Conservation (phyloP, 176 grass and related monocot genomes). For the Oryza longistaminata region DNA sequence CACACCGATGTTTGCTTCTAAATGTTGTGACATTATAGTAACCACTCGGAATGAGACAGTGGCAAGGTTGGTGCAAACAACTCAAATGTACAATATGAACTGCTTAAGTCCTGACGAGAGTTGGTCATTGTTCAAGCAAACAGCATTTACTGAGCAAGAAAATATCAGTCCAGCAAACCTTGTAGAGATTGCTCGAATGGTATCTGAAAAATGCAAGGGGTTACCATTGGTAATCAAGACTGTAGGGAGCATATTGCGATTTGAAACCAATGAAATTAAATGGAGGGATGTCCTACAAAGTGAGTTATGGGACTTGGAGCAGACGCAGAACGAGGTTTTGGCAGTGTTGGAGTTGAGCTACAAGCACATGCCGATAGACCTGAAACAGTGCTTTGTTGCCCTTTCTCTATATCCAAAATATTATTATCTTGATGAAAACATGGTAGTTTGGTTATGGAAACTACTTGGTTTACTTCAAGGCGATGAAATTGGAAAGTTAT, state of each 20-base stretch:
- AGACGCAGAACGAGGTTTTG: conserved; percentile 12
- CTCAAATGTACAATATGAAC: background rate
- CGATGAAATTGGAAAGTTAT: conserved; percentile 15
- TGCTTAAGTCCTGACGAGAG: conserved; percentile 12
- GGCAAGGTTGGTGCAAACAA: conserved; percentile 33
- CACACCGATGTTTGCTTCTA: background rate
- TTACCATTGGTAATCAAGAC: conserved; percentile 40
- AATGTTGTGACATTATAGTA: conserved; percentile 31
- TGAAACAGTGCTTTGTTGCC: conserved; percentile 36
- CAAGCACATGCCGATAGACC: background rate
- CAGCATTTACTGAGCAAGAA: background rate
- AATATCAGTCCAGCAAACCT: background rate
- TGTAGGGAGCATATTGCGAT: conserved; percentile 33
- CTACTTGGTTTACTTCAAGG: conserved; percentile 17
- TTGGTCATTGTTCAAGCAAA: conserved; percentile 26
- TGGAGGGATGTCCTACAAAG: conserved; percentile 39
- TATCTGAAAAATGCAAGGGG: conserved; percentile 41
- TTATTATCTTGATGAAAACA: conserved; percentile 5
- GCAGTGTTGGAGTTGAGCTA: conserved; percentile 45
- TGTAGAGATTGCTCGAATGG: conserved; percentile 7
- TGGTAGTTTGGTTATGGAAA: conserved; percentile 35
- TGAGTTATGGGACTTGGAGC: conserved; percentile 39
- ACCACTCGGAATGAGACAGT: conserved; percentile 39
- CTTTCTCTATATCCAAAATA: conserved; percentile 34
- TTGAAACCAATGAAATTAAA: conserved; percentile 20